These are phyloP conservation scores for Fusarium tuaranense DNA, from an alignment of 2,329 filamentous ascomycete genomes.

Conservation along the genomic window DNA sequence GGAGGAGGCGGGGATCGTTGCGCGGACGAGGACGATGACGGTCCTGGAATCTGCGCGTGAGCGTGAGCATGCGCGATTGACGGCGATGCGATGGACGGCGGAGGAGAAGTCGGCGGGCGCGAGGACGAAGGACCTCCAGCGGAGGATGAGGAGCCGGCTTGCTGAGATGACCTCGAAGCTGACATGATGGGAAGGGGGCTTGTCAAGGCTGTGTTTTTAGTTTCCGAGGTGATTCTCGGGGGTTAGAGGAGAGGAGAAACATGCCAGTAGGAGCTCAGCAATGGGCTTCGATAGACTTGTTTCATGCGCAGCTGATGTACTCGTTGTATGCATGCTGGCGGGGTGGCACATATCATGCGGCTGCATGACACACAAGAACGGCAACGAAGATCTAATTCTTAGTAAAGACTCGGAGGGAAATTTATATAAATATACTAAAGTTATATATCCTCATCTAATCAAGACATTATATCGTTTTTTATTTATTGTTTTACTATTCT, in stretches of 20 bases:
- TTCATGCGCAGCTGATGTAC: conserved; percentile 16
- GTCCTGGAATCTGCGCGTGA: conserved; percentile 21
- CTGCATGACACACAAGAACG: neutral
- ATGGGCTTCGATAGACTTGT: conserved; percentile 5
- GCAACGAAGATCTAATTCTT: neutral
- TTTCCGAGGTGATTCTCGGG: neutral
- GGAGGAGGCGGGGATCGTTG: conserved; percentile 30
- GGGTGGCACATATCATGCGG: conserved; percentile 36
- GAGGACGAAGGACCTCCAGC: conserved; percentile 34
- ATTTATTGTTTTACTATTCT: neutral
- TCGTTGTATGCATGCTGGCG: conserved; percentile 25
- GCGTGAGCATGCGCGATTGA: conserved; percentile 38
- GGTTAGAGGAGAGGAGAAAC: neutral
- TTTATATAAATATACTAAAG: neutral
- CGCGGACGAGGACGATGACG: neutral
- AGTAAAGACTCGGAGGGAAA: neutral
- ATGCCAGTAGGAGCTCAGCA: neutral
- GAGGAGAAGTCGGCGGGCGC: conserved; percentile 41
- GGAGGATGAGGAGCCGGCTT: conserved; percentile 17
- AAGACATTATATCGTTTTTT: neutral
- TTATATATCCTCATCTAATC: neutral
- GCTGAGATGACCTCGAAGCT: conserved; percentile 18
- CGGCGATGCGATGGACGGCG: conserved; percentile 39
- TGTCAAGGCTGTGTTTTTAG: neutral
- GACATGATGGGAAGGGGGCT: conserved; percentile 18